Evolutionary conservation across 1,139 yeast species (phyloP).

Genomic region (Wickerhamomyces sp.): DNA sequence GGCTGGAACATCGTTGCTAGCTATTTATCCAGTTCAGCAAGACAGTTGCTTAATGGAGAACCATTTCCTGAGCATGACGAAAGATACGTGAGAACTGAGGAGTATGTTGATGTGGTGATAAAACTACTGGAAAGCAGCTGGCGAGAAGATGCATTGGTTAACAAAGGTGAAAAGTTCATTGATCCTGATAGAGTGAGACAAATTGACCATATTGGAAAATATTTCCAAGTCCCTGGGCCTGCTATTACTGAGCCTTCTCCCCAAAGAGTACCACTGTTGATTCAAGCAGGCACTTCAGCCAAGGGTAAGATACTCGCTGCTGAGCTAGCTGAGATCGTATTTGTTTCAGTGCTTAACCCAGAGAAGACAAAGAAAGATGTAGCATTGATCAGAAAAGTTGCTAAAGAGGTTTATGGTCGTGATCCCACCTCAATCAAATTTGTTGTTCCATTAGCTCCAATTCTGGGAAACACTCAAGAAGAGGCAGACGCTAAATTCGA

Average conservation of each 20-base stretch:
- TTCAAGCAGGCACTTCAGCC: constrained; percentile 42
- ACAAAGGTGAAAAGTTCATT: constrained; percentile 30
- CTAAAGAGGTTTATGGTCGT: constrained; percentile 22
- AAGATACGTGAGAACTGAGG: constrained; percentile 35
- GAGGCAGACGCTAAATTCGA: constrained; percentile 25
- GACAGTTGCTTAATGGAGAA: constrained; percentile 33
- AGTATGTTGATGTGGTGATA: constrained; percentile 34
- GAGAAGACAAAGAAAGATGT: constrained; percentile 15
- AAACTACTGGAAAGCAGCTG: constrained; percentile 36
- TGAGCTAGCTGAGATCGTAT: constrained; percentile 38
- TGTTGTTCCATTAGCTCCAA: constrained; percentile 21
- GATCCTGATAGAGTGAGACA: constrained; percentile 34
- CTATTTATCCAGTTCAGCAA: constrained; percentile 36
- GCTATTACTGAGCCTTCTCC: constrained; percentile 35
- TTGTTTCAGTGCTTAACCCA: constrained; percentile 22
- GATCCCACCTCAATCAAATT: constrained; percentile 25
- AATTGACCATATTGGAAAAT: constrained; percentile 34
- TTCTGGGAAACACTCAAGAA: constrained; percentile 27
- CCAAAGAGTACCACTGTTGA: constrained; percentile 37
- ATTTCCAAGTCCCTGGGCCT: constrained; percentile 38
- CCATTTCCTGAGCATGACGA: constrained; percentile 34
- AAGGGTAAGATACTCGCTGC: constrained; percentile 42
- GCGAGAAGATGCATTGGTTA: constrained; percentile 39
- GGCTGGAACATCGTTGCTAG: constrained; percentile 42
- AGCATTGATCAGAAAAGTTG: constrained; percentile 22